Base-by-base conservation (phyloP, 441 rosid species). In the Rhodomyrtus psidioides region DNA sequence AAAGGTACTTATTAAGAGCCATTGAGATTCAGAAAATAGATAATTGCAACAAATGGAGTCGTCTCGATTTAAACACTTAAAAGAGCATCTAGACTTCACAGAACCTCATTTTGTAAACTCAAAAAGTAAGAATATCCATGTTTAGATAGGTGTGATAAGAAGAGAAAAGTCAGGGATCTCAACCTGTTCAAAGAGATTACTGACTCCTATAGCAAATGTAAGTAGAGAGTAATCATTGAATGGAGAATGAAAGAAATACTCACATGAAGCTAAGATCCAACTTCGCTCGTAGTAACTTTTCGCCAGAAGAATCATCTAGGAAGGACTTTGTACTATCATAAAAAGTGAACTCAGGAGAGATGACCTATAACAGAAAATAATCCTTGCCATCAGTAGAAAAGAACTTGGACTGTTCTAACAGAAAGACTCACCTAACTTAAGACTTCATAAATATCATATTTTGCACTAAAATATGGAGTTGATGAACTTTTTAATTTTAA, bases 241-340 rank as follows among this genome's bases (percentile, higher is more conserved):
- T 46, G 59, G 86, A 85, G 81, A 60, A 27, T 79, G 58, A 81
- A 51, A 56, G 76, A 54, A 10, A 86, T 82, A 86, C 98, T 95
- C 94, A 98, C 99, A 98, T 98, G 92, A 98, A 98, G 92, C 94
- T 96, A 88, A 97, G 91, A 91, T 98, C 99, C 98, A 96, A 87
- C 92, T 94, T 98, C 65, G 97, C 98, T 75, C 99, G 98, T 81
- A 98, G 90, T 90, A 98, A 98, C 95, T 92, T 97, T 94, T 98
- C 99, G 54, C 96, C 94, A 79, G 95, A 91, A 56, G 96, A 93
- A 92, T 96, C 97, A 87, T 95, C 98, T 84, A 98, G 86, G 87
- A 94, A 92, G 83, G 99, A 96, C 91, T 96, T 98, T 82, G 99
- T 93, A 85, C 99, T 96, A 89, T 98, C 99, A 91, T 92, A 98